These are phyloP conservation scores for Westerdykella ornata DNA, from an alignment of 2,329 filamentous ascomycete genomes.

Conservation along the genomic window DNA sequence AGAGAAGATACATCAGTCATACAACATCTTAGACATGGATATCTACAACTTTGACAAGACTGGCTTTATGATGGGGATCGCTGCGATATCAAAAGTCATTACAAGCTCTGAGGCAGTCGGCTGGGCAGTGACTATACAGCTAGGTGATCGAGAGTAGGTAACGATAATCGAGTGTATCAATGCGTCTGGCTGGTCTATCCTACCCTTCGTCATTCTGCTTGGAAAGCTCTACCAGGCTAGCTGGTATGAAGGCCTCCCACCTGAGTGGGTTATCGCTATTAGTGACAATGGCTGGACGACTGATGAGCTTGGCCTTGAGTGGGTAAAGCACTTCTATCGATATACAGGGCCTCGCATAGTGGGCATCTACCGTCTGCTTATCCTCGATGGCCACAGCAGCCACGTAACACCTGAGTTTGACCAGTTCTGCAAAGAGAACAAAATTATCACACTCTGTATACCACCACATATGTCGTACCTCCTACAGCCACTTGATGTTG, in stretches of 20 bases:
- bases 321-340: no score
- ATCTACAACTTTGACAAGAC: no score
- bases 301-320: no score
- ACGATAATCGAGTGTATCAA: conserved; percentile 4
- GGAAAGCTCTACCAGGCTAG: conserved; percentile 8
- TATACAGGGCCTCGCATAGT: no score
- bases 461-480: conserved; percentile 33
- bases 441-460: conserved; percentile 36
- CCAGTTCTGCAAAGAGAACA: no score
- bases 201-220: conserved; percentile 4
- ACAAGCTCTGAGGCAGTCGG: no score
- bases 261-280: conserved; percentile 4
- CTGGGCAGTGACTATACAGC: no score
- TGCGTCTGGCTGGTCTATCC: conserved; percentile 3
- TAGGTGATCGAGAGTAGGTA: conserved; percentile 1
- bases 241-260: conserved; percentile 12
- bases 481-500: conserved; percentile 37
- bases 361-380: no score
- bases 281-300: conserved; percentile 9
- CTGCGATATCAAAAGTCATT: conserved; percentile 6
- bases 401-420: no score
- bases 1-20: background rate
- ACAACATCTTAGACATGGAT: conserved; percentile 4
- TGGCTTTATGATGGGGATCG: conserved; percentile 28
- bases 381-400: no score